Conservation (phyloP, 129 eudicot species). For the Scalesia atractyloides region DNA sequence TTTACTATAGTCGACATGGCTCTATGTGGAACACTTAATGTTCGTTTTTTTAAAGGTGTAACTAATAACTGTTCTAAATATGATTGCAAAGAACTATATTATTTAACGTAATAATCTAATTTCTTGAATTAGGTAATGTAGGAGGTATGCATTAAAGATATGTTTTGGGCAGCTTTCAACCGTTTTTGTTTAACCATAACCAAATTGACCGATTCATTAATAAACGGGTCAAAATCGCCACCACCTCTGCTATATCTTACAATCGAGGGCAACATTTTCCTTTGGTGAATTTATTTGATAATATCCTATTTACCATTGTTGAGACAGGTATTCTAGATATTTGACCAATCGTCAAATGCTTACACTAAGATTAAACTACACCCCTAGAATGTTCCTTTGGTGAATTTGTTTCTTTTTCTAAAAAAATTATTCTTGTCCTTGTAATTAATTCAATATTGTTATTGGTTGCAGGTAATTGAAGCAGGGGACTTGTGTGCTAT, state of each 20-base stretch:
- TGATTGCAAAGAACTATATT: background rate
- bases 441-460: conserved; percentile 13
- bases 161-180: background rate
- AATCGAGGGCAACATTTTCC: background rate
- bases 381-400: background rate
- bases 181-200: background rate
- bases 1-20: background rate
- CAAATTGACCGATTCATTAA: background rate
- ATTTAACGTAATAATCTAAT: background rate
- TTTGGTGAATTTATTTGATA: background rate
- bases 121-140: background rate
- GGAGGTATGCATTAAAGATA: background rate
- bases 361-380: background rate
- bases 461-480: conserved; percentile 54
- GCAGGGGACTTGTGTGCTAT: conserved; percentile 87
- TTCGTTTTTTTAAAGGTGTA: background rate
- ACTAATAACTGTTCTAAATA: background rate
- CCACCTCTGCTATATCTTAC: background rate
- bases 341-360: background rate
- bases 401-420: background rate
- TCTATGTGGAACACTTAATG: background rate
- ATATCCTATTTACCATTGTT: conserved; percentile 16
- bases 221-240: background rate
- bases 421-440: background rate
- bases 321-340: conserved; percentile 1